Percentiles rank a stretch among this genome's conserved stretches.
These are phyloP conservation scores for Phascolomyces articulosus DNA, from an alignment of 371 early-diverging fungal species.

Conservation along the genomic window DNA sequence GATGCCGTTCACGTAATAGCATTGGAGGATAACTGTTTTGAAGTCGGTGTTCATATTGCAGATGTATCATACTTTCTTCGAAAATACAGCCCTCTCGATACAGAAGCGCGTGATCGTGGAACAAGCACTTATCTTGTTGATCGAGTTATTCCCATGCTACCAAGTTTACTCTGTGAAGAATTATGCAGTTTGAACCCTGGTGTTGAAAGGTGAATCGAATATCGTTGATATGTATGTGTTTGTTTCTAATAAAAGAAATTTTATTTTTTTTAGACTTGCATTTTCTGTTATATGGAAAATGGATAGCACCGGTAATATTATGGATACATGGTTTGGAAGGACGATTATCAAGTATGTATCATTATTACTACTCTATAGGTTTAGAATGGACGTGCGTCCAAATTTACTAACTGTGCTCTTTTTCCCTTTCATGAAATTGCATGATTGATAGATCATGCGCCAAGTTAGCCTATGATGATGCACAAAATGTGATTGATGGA, in stretches of 20 bases:
- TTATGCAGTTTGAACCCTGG: constrained; percentile 43
- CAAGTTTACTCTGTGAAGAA: constrained; percentile 87
- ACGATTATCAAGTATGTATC: constrained; percentile 61
- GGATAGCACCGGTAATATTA: constrained; percentile 59
- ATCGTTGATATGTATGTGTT: not conserved
- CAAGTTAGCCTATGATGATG: constrained; percentile 84
- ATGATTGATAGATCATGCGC: constrained; percentile 49
- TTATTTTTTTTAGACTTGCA: constrained; percentile 25
- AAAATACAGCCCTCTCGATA: constrained; percentile 33
- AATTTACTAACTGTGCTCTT: too few relatives aligned
- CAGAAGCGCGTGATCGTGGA: constrained; percentile 85
- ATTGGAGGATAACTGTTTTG: constrained; percentile 68
- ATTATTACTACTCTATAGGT: not conserved
- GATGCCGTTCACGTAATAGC: constrained; percentile 86
- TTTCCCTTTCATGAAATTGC: too few relatives aligned
- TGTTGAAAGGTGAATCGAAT: constrained; percentile 37
- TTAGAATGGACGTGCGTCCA: not conserved
- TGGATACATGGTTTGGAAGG: constrained; percentile 68
- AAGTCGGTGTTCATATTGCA: constrained; percentile 76
- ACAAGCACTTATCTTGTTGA: constrained; percentile 97
- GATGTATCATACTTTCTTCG: constrained; percentile 11
- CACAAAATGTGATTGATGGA: constrained; percentile 77
- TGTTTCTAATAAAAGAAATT: not conserved
- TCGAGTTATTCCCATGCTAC: constrained; percentile 97
- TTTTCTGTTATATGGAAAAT: constrained; percentile 81